Evolutionary conservation across 768 basidiomycete genomes (phyloP), one percentile per base, ranked within the genome.

Genomic region (Megacollybia marginata): DNA sequence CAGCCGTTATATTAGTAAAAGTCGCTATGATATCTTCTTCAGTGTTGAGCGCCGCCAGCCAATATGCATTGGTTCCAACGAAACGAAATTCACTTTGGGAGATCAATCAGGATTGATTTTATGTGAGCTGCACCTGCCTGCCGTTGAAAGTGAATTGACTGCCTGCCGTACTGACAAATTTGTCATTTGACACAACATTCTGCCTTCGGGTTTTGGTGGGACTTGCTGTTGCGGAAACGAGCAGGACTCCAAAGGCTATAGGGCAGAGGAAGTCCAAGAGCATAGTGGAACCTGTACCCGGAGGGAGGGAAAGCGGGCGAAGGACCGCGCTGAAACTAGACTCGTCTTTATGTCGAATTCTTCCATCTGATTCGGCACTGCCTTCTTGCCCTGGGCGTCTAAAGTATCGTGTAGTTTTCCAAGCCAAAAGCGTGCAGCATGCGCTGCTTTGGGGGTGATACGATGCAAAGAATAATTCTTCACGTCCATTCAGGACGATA

Each of bases 51-150:
- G 68, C 63, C 31, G 74, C 63, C 33, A 88, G 57, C 85, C 85
- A 88, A 64, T 85, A 85, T 1, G 76, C 80, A 51, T 82, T 82
- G 1, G 85, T 83, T 13, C 82, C 78, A 10, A 73, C 59, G 50
- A 70, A 78, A 36, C 56, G 54, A 49, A 78, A 68, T 12, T 64
- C 46, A 45, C 74, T 75, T 55, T 18, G 47, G 8, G 44, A 38
- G 44, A 20, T 20, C 15, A 31, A 19, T 16, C 23, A 12, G 33
- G 46, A 43, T 48, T 36, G 45, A 42, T 44, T 12, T 34, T 19
- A 15, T 12, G 1, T 2, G 1, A 38, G 1, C 15, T 33, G 38
- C 50, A 75, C 82, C 70, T 76, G 57, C 80, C 70, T 76, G 57
- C 80, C 80, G 50, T 83, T 82, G 42, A 79, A 69, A 18, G 62